These are phyloP conservation scores for Panicum hallii DNA, from an alignment of 202 grass and related monocot species.

Conservation along the genomic window DNA sequence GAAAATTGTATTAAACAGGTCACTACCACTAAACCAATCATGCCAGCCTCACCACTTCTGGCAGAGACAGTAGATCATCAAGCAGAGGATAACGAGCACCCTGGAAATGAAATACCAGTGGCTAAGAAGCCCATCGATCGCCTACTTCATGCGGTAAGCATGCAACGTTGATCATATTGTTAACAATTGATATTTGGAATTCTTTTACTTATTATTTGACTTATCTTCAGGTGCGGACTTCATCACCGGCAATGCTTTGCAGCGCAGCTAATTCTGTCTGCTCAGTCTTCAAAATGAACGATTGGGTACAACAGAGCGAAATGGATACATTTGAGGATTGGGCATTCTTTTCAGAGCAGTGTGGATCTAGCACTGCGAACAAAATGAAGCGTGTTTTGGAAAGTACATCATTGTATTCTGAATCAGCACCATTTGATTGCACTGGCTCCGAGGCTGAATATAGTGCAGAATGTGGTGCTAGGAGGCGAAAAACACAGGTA, in stretches of 20 bases:
- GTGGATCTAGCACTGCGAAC: not conserved
- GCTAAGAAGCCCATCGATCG: conserved; percentile 22
- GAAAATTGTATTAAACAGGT: conserved; percentile 1
- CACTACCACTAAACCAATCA: conserved; percentile 11
- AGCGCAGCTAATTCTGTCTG: conserved; percentile 13
- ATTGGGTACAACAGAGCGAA: conserved; percentile 16
- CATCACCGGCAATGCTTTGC: conserved; percentile 20
- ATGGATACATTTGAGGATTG: conserved; percentile 3
- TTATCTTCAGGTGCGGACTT: conserved; percentile 43
- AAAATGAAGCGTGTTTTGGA: conserved; percentile 36
- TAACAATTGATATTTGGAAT: not conserved
- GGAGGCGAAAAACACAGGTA: conserved; percentile 28
- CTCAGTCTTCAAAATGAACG: not conserved
- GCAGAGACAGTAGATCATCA: not conserved
- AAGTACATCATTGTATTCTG: not conserved
- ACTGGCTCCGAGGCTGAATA: not conserved
- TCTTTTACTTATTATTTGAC: not conserved
- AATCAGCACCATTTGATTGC: conserved; percentile 19
- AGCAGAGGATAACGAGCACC: not conserved
- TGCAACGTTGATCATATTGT: not conserved
- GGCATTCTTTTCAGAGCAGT: conserved; percentile 1
- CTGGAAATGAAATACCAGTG: not conserved
- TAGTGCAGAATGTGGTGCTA: not conserved
- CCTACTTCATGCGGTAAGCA: conserved; percentile 40
- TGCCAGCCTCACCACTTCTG: not conserved